Percentiles rank a stretch among this genome's conserved stretches.
phyloP scores from a whole-genome alignment of 2,329 filamentous ascomycete genomes.

The Nannizziopsis barbatae region DNA sequence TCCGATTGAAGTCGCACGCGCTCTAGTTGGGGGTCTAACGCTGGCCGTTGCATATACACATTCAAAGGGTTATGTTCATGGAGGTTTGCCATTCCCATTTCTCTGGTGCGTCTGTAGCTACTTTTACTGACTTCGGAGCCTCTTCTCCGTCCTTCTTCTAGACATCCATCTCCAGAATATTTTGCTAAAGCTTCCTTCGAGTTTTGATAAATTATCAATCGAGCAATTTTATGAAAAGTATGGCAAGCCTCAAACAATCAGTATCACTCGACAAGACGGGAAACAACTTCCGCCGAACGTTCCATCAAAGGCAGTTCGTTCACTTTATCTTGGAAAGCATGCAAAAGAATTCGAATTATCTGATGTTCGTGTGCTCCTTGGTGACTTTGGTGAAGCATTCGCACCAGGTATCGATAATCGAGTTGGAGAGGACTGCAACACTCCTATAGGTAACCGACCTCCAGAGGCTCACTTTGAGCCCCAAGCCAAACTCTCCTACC shows the following conservation, averaged over 20 bases:
- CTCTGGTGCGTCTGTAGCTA: too few species aligned
- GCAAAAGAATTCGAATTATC: conserved; percentile 19
- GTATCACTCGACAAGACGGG: conserved; percentile 15
- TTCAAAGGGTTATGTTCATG: conserved; percentile 20
- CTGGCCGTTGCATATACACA: conserved; percentile 18
- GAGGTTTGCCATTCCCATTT: conserved; percentile 14
- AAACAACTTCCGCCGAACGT: conserved; percentile 18
- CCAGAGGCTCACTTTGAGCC: conserved; percentile 22
- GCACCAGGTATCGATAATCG: conserved; percentile 17
- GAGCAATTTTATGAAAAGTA: conserved; percentile 20
- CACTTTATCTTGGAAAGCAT: conserved; percentile 18
- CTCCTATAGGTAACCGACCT: conserved; percentile 16
- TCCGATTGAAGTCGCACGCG: conserved; percentile 15
- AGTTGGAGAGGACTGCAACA: conserved; percentile 19
- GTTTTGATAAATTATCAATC: conserved; percentile 17
- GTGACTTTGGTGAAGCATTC: conserved; percentile 27
- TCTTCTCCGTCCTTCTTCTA: too few species aligned
- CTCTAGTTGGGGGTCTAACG: conserved; percentile 15
- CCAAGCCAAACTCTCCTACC: conserved; percentile 16
- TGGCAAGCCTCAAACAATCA: conserved; percentile 17
- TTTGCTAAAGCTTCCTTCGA: conserved; percentile 13
- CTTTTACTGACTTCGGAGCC: too few species aligned
- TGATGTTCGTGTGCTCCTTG: conserved; percentile 22
- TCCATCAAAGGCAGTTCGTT: conserved; percentile 16
- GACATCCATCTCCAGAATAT: conserved; percentile 21